phyloP scores from a whole-genome alignment of 1,139 yeast species.

The Taphrina sp. region DNA sequence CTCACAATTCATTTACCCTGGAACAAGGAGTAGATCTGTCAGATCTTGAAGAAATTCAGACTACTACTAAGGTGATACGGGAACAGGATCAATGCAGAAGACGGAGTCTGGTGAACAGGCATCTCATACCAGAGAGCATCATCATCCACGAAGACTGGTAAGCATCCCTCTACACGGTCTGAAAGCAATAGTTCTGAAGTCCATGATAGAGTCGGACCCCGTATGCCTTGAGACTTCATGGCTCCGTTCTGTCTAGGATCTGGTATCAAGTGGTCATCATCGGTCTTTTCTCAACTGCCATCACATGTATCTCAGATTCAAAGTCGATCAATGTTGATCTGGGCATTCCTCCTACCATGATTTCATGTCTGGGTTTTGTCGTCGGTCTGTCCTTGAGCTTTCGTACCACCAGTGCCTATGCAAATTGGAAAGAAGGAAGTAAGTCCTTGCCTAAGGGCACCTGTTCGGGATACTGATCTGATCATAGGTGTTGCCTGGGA shows the following conservation, averaged over 20 bases:
- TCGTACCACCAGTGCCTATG: slow-evolving; percentile 37
- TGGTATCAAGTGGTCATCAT: slow-evolving; percentile 36
- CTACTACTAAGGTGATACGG: no score
- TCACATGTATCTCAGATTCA: slow-evolving; percentile 34
- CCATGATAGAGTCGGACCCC: no score
- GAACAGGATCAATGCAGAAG: no score
- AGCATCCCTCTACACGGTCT: no score
- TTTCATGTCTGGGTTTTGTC: slow-evolving; percentile 37
- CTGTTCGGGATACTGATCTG: no score
- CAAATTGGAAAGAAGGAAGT: slow-evolving; percentile 35
- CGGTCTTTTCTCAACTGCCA: slow-evolving; percentile 33
- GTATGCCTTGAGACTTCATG: slow-evolving; percentile 36
- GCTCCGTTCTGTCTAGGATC: slow-evolving; percentile 35
- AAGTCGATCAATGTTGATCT: slow-evolving; percentile 21
- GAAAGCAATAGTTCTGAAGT: no score
- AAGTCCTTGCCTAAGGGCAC: slow-evolving; percentile 36
- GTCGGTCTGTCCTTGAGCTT: slow-evolving; percentile 36
- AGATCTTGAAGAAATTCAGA: no score
- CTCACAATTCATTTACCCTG: no score
- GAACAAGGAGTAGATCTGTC: no score
- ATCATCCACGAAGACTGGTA: no score
- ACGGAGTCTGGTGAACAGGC: no score
- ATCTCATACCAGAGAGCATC: no score
- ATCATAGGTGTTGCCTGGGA: slow-evolving; percentile 9
- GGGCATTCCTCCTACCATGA: slow-evolving; percentile 35